phyloP scores from a whole-genome alignment of 2,329 filamentous ascomycete species.

The Coniella lustricola region DNA sequence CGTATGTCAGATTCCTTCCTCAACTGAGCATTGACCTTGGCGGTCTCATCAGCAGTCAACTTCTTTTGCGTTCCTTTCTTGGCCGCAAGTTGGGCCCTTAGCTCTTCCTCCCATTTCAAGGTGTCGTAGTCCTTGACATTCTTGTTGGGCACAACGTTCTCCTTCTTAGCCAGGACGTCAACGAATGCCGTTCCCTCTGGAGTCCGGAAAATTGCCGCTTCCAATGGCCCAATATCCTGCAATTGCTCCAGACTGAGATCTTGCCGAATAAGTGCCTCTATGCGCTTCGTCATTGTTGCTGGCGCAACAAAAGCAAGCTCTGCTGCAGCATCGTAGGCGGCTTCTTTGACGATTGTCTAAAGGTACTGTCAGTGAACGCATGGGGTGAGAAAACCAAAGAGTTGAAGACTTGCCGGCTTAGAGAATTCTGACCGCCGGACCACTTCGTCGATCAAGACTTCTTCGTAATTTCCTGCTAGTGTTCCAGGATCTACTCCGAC shows the following conservation, averaged over 20 bases:
- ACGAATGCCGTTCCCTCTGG: constrained; percentile 83
- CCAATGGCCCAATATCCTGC: constrained; percentile 68
- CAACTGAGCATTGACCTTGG: constrained; percentile 85
- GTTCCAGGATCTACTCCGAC: constrained; percentile 76
- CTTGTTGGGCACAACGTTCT: constrained; percentile 67
- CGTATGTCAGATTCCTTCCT: constrained; percentile 80
- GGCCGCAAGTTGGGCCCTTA: constrained; percentile 77
- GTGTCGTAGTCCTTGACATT: constrained; percentile 94
- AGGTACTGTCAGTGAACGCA: background rate
- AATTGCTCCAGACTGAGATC: constrained; percentile 69
- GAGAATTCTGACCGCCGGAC: constrained; percentile 27
- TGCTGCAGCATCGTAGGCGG: constrained; percentile 77
- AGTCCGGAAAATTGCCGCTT: constrained; percentile 88
- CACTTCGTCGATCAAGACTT: constrained; percentile 63
- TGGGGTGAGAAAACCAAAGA: background rate
- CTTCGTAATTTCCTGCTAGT: constrained; percentile 58
- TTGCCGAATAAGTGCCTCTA: constrained; percentile 65
- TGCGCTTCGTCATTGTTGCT: constrained; percentile 65
- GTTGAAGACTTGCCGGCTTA: constrained; percentile 9
- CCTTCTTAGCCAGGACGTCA: constrained; percentile 82
- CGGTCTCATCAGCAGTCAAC: constrained; percentile 78
- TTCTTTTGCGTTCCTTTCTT: constrained; percentile 93
- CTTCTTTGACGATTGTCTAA: constrained; percentile 44
- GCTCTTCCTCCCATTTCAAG: constrained; percentile 92
- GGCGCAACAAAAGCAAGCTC: constrained; percentile 93